Evolutionary conservation across 805 yeast genomes (phyloP).

Genomic region (Candida tibetensis): DNA sequence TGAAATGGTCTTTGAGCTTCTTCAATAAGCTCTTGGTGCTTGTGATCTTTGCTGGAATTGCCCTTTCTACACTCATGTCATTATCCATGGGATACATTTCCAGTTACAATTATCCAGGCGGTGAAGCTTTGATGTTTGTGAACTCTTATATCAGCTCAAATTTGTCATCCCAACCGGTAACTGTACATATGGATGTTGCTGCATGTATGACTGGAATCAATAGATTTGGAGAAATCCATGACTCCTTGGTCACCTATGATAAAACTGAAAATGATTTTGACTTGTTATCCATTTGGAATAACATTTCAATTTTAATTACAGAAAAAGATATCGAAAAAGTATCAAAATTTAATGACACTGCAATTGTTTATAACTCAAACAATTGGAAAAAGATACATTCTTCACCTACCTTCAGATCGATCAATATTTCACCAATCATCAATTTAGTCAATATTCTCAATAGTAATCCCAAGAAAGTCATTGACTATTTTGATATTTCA

Average conservation of each 20-base stretch:
- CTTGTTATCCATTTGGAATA: slow-evolving; percentile 31
- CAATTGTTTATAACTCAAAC: slow-evolving; percentile 10
- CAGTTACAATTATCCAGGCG: slow-evolving; percentile 85
- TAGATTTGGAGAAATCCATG: slow-evolving; percentile 63
- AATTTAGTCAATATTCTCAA: not conserved
- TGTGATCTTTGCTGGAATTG: slow-evolving; percentile 22
- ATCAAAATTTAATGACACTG: slow-evolving; percentile 4
- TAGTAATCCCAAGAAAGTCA: not conserved
- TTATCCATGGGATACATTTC: slow-evolving; percentile 59
- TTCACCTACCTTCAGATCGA: slow-evolving; percentile 19
- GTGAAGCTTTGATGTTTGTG: slow-evolving; percentile 58
- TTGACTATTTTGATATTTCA: not conserved
- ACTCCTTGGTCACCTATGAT: slow-evolving; percentile 51
- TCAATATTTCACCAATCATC: slow-evolving; percentile 17
- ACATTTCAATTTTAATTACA: slow-evolving; percentile 30
- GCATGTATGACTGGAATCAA: slow-evolving; percentile 88
- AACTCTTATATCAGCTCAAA: slow-evolving; percentile 40
- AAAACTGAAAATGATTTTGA: slow-evolving; percentile 58
- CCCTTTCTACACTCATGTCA: slow-evolving; percentile 39
- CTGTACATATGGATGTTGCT: slow-evolving; percentile 73
- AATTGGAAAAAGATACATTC: slow-evolving; percentile 24
- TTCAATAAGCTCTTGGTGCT: slow-evolving; percentile 26
- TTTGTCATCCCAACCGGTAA: slow-evolving; percentile 20
- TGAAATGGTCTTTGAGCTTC: slow-evolving; percentile 16
- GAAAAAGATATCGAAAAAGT: slow-evolving; percentile 17